These are phyloP conservation scores for Erythrophleum ivorense DNA, from an alignment of 331 rosid genomes.

Conservation along the genomic window DNA sequence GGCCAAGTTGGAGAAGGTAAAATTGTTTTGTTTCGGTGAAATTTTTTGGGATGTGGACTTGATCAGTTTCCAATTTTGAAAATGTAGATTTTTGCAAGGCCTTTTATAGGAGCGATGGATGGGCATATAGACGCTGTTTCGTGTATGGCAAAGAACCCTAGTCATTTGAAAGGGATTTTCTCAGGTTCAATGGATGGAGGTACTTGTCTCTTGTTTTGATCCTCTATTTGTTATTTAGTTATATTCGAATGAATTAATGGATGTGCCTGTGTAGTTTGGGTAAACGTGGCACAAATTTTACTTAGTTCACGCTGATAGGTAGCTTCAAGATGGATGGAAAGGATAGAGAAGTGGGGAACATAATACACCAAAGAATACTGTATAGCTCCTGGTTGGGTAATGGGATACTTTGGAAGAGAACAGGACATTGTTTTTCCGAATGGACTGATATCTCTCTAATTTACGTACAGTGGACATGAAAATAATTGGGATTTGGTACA, in stretches of 20 bases:
- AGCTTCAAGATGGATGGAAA: background rate
- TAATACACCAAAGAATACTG: background rate
- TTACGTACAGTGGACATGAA: background rate
- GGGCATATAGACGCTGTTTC: conserved; percentile 86
- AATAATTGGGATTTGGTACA: background rate
- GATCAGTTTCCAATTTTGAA: conserved; percentile 8
- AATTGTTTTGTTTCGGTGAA: background rate
- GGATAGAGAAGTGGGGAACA: background rate
- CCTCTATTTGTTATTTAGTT: conserved; percentile 10
- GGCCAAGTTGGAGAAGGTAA: conserved; percentile 87
- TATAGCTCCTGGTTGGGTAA: conserved; percentile 15
- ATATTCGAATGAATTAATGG: background rate
- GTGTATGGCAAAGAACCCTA: conserved; percentile 82
- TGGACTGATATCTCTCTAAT: background rate
- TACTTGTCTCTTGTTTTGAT: conserved; percentile 41
- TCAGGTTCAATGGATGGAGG: conserved; percentile 99
- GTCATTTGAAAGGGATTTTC: conserved; percentile 80
- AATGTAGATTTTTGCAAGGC: conserved; percentile 86
- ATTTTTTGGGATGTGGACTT: background rate
- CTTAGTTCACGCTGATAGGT: background rate
- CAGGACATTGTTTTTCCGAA: background rate
- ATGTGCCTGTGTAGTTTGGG: background rate
- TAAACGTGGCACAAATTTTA: background rate
- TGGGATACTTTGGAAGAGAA: conserved; percentile 22
- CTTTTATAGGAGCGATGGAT: conserved; percentile 95